A percentile compares a stretch with the other conserved stretches of the same genome.
Conservation (phyloP, 1,139 yeast genomes). For the Pichia terricola region DNA sequence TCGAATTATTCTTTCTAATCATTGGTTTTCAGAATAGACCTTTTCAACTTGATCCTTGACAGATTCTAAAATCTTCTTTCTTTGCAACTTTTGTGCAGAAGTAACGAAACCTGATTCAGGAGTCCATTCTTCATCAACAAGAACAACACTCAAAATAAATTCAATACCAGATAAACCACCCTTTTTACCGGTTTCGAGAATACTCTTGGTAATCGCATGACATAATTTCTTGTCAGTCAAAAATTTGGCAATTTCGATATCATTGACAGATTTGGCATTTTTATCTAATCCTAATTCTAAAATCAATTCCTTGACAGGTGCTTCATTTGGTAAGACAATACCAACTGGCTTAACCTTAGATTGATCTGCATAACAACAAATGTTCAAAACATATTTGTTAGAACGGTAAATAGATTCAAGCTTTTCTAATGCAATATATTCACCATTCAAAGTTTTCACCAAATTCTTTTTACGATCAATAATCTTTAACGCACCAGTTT, state of each 20-base stretch:
- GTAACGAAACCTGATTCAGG: conserved; percentile 93
- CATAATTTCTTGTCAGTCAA: conserved; percentile 50
- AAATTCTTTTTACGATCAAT: conserved; percentile 95
- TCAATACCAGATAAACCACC: conserved; percentile 86
- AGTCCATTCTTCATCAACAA: conserved; percentile 92
- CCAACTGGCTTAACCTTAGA: conserved; percentile 84
- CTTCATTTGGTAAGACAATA: conserved; percentile 75
- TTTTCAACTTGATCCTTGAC: conserved; percentile 50
- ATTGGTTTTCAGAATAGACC: conserved; percentile 31
- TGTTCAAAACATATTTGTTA: conserved; percentile 61
- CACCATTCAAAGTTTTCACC: conserved; percentile 94
- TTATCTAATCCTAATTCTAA: conserved; percentile 42
- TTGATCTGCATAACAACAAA: conserved; percentile 91
- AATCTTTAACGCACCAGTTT: conserved; percentile 67
- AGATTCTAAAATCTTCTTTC: conserved; percentile 76
- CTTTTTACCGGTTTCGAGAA: conserved; percentile 65
- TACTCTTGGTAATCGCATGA: conserved; percentile 45
- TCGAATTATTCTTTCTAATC: too few species aligned
- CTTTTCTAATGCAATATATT: conserved; percentile 94
- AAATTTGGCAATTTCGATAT: conserved; percentile 40
- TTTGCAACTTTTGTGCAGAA: conserved; percentile 91
- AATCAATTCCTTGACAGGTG: conserved; percentile 51
- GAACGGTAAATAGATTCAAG: conserved; percentile 83
- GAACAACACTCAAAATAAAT: conserved; percentile 65
- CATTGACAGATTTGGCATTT: conserved; percentile 26